Evolutionary conservation across 2,329 filamentous ascomycete genomes (phyloP).

Genomic region (Aspergillus pseudonomiae): DNA sequence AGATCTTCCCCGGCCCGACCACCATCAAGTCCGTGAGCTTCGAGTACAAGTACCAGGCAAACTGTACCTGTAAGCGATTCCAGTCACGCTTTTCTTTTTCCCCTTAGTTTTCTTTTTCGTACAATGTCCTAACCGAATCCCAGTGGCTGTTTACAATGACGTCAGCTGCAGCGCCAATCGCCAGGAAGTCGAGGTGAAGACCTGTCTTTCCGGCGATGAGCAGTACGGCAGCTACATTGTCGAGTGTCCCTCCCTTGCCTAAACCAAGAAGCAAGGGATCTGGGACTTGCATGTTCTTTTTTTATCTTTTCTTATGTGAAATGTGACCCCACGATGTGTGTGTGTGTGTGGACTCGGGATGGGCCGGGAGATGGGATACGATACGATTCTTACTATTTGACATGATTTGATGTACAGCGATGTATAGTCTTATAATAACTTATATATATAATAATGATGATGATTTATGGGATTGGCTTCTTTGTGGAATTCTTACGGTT

Average conservation of each 20-base stretch:
- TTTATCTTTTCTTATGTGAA: not conserved
- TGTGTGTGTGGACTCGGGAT: no score
- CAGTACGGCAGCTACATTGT: not conserved
- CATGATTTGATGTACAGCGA: no score
- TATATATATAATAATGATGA: no score
- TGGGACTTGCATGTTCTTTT: not conserved
- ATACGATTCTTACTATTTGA: no score
- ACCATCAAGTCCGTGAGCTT: conserved; percentile 17
- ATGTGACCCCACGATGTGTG: no score
- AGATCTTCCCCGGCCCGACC: conserved; percentile 8
- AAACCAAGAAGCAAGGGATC: not conserved
- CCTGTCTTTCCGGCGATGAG: not conserved
- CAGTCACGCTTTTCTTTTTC: not conserved
- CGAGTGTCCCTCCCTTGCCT: not conserved
- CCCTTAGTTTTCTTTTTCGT: not conserved
- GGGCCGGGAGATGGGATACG: no score
- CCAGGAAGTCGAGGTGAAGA: not conserved
- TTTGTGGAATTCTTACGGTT: no score
- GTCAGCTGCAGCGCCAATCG: not conserved
- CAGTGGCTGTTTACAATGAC: not conserved
- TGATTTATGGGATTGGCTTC: no score
- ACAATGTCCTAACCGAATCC: not conserved
- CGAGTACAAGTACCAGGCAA: conserved; percentile 8
- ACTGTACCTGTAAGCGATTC: conserved; percentile 6
- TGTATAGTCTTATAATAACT: no score